These are phyloP conservation scores for Umbelopsis ramanniana DNA, from an alignment of 192 early-diverging fungal genomes.

Conservation along the genomic window DNA sequence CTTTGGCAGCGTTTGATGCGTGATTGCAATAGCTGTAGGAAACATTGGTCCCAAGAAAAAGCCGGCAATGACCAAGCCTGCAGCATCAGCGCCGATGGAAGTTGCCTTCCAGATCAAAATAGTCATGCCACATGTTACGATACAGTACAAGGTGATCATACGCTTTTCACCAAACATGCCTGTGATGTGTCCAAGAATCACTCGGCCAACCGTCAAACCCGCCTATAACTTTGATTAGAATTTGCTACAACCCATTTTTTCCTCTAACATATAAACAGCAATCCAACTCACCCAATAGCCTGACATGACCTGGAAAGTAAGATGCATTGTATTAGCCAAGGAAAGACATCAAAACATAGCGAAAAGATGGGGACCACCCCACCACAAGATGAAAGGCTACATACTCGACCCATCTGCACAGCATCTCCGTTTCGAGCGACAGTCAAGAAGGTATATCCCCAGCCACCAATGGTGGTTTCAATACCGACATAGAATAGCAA, in stretches of 20 bases:
- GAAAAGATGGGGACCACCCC: not conserved
- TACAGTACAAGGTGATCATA: constrained; percentile 29
- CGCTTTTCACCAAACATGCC: constrained; percentile 41
- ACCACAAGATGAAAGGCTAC: not conserved
- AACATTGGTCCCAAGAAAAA: constrained; percentile 36
- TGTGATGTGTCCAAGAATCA: constrained; percentile 38
- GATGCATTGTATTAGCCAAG: not conserved
- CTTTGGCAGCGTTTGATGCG: constrained; percentile 32
- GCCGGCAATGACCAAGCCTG: constrained; percentile 31
- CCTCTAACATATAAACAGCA: not conserved
- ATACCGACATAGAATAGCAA: constrained; percentile 43
- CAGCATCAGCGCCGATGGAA: constrained; percentile 25
- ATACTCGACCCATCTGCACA: constrained; percentile 22
- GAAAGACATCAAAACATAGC: not conserved
- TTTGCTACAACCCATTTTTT: not conserved
- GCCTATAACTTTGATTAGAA: not conserved
- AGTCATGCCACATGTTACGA: constrained; percentile 18
- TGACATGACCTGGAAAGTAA: constrained; percentile 26
- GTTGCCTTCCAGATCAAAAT: constrained; percentile 20
- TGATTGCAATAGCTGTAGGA: constrained; percentile 35
- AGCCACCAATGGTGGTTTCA: constrained; percentile 42
- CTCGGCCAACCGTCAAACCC: constrained; percentile 37
- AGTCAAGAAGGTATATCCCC: constrained; percentile 40
- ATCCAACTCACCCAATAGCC: constrained; percentile 32
- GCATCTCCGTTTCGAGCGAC: constrained; percentile 31